These are phyloP conservation scores for Pestalotiopsis sp. DNA, from an alignment of 2,329 filamentous ascomycete genomes.

Conservation along the genomic window DNA sequence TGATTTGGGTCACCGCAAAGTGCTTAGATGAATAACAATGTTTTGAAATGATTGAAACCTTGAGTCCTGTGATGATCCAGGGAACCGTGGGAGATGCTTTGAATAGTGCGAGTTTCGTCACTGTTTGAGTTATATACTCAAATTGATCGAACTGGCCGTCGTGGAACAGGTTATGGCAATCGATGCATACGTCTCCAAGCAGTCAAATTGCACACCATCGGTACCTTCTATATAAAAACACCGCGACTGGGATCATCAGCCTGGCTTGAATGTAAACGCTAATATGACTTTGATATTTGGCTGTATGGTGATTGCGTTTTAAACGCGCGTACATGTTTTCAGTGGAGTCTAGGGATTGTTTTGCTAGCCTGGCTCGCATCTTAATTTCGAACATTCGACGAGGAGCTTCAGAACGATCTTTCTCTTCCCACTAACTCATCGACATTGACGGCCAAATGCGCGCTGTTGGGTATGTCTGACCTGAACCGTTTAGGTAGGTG, in stretches of 20 bases:
- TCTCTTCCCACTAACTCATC: background rate
- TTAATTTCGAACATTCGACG: background rate
- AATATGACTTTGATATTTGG: background rate
- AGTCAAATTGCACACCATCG: too few species aligned
- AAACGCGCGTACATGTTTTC: background rate
- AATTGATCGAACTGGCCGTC: too few species aligned
- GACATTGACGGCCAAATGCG: background rate
- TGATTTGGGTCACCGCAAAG: conserved; percentile 16
- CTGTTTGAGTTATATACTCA: too few species aligned
- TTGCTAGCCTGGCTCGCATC: background rate
- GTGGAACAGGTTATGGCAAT: too few species aligned
- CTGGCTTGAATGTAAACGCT: too few species aligned
- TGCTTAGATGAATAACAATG: background rate
- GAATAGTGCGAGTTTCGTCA: too few species aligned
- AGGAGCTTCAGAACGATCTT: background rate
- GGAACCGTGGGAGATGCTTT: too few species aligned
- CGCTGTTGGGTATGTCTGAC: background rate
- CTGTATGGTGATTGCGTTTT: background rate
- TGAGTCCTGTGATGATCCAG: background rate
- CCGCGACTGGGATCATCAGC: too few species aligned
- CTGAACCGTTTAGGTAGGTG: background rate
- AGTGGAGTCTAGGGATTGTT: background rate
- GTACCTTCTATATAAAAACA: too few species aligned
- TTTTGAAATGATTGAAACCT: background rate
- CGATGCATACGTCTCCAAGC: too few species aligned